A percentile compares a stretch with the other conserved stretches of the same genome.
These are phyloP conservation scores for Chrysoporthe cubensis DNA, from an alignment of 2,329 filamentous ascomycete species.

Conservation along the genomic window DNA sequence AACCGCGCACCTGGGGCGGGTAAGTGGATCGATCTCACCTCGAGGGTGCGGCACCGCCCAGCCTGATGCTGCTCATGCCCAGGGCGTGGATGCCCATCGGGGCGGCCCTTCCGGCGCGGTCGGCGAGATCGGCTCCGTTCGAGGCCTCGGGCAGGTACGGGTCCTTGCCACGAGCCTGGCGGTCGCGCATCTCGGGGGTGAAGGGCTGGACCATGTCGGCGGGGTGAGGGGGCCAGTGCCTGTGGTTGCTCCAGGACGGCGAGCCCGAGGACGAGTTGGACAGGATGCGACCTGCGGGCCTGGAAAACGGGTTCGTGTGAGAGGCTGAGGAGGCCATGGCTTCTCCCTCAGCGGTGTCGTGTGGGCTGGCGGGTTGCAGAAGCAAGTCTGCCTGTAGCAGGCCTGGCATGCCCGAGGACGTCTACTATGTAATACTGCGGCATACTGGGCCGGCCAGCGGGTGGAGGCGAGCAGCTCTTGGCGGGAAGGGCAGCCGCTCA, in stretches of 20 bases:
- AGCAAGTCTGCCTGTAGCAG: background rate
- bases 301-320: conserved; percentile 23
- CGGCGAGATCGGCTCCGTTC: conserved; percentile 39
- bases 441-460: background rate
- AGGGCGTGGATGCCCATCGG: conserved; percentile 24
- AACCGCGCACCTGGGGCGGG: background rate
- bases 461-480: background rate
- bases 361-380: background rate
- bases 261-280: conserved; percentile 29
- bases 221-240: conserved; percentile 40
- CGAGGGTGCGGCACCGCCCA: conserved; percentile 9
- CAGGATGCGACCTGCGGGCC: conserved; percentile 11
- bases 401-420: background rate
- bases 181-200: conserved; percentile 58
- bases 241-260: conserved; percentile 33
- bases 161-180: conserved; percentile 62
- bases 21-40: background rate
- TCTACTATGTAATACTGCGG: background rate
- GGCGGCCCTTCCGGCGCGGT: conserved; percentile 28
- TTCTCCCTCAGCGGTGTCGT: no score
- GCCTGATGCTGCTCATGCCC: conserved; percentile 29
- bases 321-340: conserved; percentile 21
- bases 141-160: conserved; percentile 47
- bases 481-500: conserved; percentile 13
- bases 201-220: conserved; percentile 37